phyloP scores from a whole-genome alignment of 148 eudicot species.

The Cornus controversa region DNA sequence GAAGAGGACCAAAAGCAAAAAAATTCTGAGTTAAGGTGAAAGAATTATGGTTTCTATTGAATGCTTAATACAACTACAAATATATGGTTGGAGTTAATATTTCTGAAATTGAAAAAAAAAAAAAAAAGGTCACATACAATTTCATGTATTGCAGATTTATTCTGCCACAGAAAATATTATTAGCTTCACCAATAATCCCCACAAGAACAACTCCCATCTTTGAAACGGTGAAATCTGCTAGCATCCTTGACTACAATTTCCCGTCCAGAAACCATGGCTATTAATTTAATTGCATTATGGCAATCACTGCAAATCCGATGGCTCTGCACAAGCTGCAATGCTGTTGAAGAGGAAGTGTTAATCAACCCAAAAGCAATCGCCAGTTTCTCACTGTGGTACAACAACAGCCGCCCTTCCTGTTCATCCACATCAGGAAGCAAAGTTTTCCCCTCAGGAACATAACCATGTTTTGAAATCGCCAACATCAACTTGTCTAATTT shows the following conservation, averaged over 20 bases:
- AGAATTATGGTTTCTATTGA: not conserved
- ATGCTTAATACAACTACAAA: not conserved
- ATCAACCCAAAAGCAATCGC: conserved; percentile 74
- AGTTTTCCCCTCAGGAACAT: conserved; percentile 41
- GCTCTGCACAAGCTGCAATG: conserved; percentile 73
- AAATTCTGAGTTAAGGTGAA: not conserved
- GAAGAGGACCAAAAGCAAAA: too few species aligned
- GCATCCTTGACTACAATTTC: conserved; percentile 67
- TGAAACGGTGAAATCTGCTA: conserved; percentile 71
- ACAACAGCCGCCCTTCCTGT: conserved; percentile 45
- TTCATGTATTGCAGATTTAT: not conserved
- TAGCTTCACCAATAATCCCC: conserved; percentile 78
- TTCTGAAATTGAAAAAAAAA: not conserved
- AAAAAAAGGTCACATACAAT: not conserved
- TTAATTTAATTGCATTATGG: conserved; percentile 56
- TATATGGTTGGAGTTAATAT: not conserved
- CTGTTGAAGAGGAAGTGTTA: conserved; percentile 39
- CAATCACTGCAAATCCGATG: conserved; percentile 75
- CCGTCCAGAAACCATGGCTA: conserved; percentile 46
- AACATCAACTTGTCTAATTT: conserved; percentile 41
- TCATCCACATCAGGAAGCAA: conserved; percentile 87
- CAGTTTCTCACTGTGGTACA: conserved; percentile 75
- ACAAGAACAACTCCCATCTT: conserved; percentile 70
- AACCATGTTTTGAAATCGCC: conserved; percentile 61
- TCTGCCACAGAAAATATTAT: not conserved